Percentiles rank a stretch among this genome's conserved stretches.
Conservation (phyloP, 1,284 basidiomycete species). For the Ganoderma sp. region DNA sequence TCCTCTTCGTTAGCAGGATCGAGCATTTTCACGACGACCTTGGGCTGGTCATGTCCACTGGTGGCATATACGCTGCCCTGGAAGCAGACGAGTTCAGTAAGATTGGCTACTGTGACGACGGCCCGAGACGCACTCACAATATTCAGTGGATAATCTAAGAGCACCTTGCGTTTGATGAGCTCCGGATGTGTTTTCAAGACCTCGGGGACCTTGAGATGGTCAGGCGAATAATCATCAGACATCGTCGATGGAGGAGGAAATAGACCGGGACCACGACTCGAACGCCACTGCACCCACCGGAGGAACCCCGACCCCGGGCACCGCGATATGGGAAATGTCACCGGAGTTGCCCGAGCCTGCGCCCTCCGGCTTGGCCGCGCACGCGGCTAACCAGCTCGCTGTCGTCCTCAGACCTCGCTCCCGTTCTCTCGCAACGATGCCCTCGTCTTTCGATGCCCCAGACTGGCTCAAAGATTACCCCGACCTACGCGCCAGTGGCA, state of each 20-base stretch:
- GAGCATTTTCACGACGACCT: background rate
- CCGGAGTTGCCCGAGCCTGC: constrained; percentile 31
- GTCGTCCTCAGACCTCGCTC: too few species aligned
- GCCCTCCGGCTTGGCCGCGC: too few species aligned
- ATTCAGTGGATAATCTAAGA: background rate
- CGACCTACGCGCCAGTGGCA: too few species aligned
- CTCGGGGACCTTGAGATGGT: background rate
- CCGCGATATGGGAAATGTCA: constrained; percentile 16
- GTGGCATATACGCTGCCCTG: background rate
- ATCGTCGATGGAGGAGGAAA: background rate
- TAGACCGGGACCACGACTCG: too few species aligned
- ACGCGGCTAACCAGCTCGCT: too few species aligned
- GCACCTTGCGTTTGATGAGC: background rate
- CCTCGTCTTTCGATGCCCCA: too few species aligned
- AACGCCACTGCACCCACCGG: too few species aligned
- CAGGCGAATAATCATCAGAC: background rate
- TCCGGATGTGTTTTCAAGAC: background rate
- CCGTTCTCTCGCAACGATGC: too few species aligned
- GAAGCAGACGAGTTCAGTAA: background rate
- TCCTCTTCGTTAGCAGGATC: background rate
- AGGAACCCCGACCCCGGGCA: background rate
- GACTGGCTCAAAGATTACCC: too few species aligned
- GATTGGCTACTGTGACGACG: too few species aligned
- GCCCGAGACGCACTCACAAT: background rate
- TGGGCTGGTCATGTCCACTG: background rate